phyloP scores from a whole-genome alignment of 2,329 filamentous ascomycete genomes.

The Trichothecium sympodiale region DNA sequence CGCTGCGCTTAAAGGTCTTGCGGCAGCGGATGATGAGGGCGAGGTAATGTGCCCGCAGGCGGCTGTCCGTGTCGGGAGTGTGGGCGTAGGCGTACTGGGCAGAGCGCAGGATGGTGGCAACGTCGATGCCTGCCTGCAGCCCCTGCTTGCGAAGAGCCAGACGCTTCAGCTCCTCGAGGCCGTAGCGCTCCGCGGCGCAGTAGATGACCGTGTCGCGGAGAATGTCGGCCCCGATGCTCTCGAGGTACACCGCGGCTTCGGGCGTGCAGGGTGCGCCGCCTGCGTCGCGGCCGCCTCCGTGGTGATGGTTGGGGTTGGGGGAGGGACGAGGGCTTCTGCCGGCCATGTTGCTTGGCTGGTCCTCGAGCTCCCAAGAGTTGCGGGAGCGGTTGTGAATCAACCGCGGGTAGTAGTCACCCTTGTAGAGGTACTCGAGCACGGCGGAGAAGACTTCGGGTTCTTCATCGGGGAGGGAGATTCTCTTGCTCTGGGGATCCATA shows the following conservation, averaged over 20 bases:
- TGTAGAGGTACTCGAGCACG: conserved; percentile 93
- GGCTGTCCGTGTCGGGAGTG: conserved; percentile 85
- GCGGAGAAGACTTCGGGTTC: conserved; percentile 90
- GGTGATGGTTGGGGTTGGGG: conserved; percentile 37
- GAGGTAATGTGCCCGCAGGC: conserved; percentile 92
- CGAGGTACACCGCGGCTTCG: conserved; percentile 55
- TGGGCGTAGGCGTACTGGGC: conserved; percentile 93
- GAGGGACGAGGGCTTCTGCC: conserved; percentile 32
- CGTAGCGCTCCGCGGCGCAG: conserved; percentile 83
- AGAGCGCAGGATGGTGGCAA: conserved; percentile 81
- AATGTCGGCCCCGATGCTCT: conserved; percentile 62
- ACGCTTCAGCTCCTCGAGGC: conserved; percentile 83
- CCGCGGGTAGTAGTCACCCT: conserved; percentile 89
- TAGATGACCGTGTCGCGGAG: conserved; percentile 91
- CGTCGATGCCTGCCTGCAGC: conserved; percentile 83
- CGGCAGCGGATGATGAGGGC: conserved; percentile 94
- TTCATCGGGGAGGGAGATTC: conserved; percentile 60
- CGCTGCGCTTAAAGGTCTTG: conserved; percentile 95
- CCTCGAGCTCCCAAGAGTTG: conserved; percentile 85
- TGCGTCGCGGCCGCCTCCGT: conserved; percentile 30
- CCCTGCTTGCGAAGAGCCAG: conserved; percentile 91
- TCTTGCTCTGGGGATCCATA: conserved; percentile 66
- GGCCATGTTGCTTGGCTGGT: conserved; percentile 29
- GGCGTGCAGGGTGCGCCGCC: conserved; percentile 23
- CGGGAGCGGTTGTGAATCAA: conserved; percentile 77